Evolutionary conservation across 1,284 basidiomycete genomes (phyloP), one percentile per base, ranked within the genome.

Genomic region (Porphyrellus sp.): DNA sequence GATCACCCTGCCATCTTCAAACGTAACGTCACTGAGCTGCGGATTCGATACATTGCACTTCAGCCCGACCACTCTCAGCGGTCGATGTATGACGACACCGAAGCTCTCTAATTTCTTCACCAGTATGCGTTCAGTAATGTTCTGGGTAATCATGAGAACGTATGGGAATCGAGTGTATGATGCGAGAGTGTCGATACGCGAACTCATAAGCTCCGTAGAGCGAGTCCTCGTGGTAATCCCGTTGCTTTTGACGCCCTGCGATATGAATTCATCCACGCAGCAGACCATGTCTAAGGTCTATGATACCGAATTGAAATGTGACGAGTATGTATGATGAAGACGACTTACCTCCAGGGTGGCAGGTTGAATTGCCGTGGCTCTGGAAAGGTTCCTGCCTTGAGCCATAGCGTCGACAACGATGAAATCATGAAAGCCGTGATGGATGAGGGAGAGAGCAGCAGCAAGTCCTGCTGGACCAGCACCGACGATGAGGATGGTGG

Each of bases 1-100:
- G 38, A 82, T 67, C 9, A 67, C 61, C 44, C 72, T 71, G 2
- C 79, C 79, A 41, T 73, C 70, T 21, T 81, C 78, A 55, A 83
- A 81, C 0, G 61, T 56, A 15, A 78, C 78, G 21, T 76, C 68
- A 8, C 35, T 63, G 9, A 76, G 20, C 21, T 41, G 49, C 49
- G 61, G 30, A 31, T 63, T 52, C 3, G 57, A 49, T 15, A 52
- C 47, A 7, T 62, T 59, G 18, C 53, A 59, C 39, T 57, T 65
- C 38, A 75, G 46, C 4, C 68, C 68, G 7, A 65, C 46, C 8
- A 58, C 67, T 37, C 42, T 60, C 28, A 49, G 39, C 9, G 67
- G 63, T 6, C 67, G 49, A 41, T 57, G 47, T 1, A 66, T 31
- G 5, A 4, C 45, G 12, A 59, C 46, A 15, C 61, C 58, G 6